A percentile compares a stretch with the other conserved stretches of the same genome.
Conservation (phyloP, 768 basidiomycete species). For the Obba rivulosa region DNA sequence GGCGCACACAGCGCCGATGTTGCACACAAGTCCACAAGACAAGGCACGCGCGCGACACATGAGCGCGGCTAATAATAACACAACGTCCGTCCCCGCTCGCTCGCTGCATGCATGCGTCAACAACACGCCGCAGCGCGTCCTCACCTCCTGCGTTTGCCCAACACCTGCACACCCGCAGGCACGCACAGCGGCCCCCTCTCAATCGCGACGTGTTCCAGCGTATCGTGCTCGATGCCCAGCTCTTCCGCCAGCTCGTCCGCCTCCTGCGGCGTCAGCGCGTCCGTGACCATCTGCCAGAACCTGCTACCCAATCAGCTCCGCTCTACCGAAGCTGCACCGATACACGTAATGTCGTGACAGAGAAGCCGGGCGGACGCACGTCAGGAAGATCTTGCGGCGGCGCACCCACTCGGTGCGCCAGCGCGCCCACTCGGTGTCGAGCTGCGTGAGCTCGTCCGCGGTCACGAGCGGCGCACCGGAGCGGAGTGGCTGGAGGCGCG, state of each 20-base stretch:
- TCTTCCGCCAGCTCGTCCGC: constrained; percentile 64
- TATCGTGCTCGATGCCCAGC: constrained; percentile 77
- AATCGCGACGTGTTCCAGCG: constrained; percentile 59
- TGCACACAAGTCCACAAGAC: too few relatives aligned
- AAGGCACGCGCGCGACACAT: too few relatives aligned
- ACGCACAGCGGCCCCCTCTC: constrained; percentile 61
- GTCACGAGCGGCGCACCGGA: constrained; percentile 65
- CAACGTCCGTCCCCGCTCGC: too few relatives aligned
- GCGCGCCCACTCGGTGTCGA: constrained; percentile 71
- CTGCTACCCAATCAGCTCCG: too few relatives aligned
- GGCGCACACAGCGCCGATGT: too few relatives aligned
- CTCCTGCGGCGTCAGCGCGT: constrained; percentile 62
- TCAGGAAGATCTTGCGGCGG: constrained; percentile 69
- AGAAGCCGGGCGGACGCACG: constrained; percentile 47
- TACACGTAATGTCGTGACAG: too few relatives aligned
- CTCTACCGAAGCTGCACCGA: too few relatives aligned
- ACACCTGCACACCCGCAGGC: constrained; percentile 7
- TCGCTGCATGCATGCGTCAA: too few relatives aligned
- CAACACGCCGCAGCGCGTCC: neutral
- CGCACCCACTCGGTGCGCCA: constrained; percentile 82
- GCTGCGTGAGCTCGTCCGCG: constrained; percentile 57
- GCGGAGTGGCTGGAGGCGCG: constrained; percentile 59
- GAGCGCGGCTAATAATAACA: too few relatives aligned
- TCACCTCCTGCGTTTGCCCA: constrained; percentile 20
- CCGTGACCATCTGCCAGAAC: constrained; percentile 69